Evolutionary conservation across 305 asterid genomes (phyloP).

Genomic region (Ilex paraguariensis): DNA sequence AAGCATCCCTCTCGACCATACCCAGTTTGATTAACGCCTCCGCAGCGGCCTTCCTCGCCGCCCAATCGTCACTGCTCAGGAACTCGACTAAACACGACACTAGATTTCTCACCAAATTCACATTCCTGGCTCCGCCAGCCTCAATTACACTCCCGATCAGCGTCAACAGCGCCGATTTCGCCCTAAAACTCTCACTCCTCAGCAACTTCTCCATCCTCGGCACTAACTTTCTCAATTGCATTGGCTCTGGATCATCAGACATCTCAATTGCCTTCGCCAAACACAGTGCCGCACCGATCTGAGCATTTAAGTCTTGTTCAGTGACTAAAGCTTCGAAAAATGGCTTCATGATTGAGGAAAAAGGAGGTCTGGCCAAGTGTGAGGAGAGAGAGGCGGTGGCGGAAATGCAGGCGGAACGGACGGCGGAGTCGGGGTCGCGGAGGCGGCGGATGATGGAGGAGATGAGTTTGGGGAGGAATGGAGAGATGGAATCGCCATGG

Average conservation of each 20-base stretch:
- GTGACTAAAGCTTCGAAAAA: conserved; percentile 66
- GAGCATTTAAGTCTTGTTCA: conserved; percentile 64
- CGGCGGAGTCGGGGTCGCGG: conserved; percentile 73
- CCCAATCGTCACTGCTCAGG: conserved; percentile 87
- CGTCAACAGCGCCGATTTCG: conserved; percentile 63
- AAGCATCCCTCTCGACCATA: conserved; percentile 38
- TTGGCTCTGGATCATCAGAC: conserved; percentile 46
- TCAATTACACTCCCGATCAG: conserved; percentile 61
- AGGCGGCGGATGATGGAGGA: conserved; percentile 74
- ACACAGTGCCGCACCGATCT: conserved; percentile 75
- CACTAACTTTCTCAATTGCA: conserved; percentile 46
- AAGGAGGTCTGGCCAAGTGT: conserved; percentile 48
- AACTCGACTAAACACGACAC: conserved; percentile 60
- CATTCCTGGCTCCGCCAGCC: conserved; percentile 42
- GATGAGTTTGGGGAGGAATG: conserved; percentile 68
- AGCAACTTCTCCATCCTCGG: conserved; percentile 61
- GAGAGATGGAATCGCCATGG: conserved; percentile 55
- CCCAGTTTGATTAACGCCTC: conserved; percentile 72
- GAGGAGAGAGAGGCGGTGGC: conserved; percentile 65
- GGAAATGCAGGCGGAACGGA: conserved; percentile 68
- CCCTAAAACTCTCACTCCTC: conserved; percentile 60
- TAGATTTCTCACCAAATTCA: conserved; percentile 38
- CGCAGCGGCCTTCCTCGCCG: conserved; percentile 71
- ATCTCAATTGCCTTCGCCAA: conserved; percentile 57
- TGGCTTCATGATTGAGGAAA: conserved; percentile 55